Conservation (phyloP, 306 rosid species). For the Begonia loranthoides region DNA sequence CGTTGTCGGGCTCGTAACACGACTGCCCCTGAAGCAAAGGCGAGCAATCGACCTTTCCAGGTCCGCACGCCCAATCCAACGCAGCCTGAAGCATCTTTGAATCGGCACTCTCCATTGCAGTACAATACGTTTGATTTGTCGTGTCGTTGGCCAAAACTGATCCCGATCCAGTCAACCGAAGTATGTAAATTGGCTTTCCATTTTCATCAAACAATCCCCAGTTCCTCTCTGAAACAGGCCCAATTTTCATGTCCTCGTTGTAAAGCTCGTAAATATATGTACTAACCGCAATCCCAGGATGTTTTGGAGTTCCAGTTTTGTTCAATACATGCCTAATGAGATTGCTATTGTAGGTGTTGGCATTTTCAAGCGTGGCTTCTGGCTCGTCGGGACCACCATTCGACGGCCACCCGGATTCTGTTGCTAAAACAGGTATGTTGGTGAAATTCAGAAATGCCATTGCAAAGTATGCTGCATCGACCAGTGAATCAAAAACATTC, state of each 20-base stretch:
- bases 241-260: slow-evolving; percentile 75
- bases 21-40: slow-evolving; percentile 58
- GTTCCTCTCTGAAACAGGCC: slow-evolving; percentile 70
- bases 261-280: slow-evolving; percentile 86
- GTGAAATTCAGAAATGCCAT: slow-evolving; percentile 73
- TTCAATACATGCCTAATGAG: slow-evolving; percentile 73
- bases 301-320: slow-evolving; percentile 92
- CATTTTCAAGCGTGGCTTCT: slow-evolving; percentile 72
- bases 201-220: slow-evolving; percentile 75
- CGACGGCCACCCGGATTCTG: slow-evolving; percentile 96
- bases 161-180: slow-evolving; percentile 78
- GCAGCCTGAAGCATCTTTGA: slow-evolving; percentile 91
- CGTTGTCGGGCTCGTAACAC: slow-evolving; percentile 81
- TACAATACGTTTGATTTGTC: slow-evolving; percentile 72
- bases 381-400: slow-evolving; percentile 66
- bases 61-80: slow-evolving; percentile 98
- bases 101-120: slow-evolving; percentile 65
- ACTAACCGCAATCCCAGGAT: slow-evolving; percentile 76
- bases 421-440: slow-evolving; percentile 61
- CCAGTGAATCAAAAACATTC: slow-evolving; percentile 81
- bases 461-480: slow-evolving; percentile 86
- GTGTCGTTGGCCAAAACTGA: slow-evolving; percentile 65
- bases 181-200: slow-evolving; percentile 59
- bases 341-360: slow-evolving; percentile 90
- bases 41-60: slow-evolving; percentile 86